Conservation (phyloP, 2,329 filamentous ascomycete genomes). For the Drechslerella dactyloides region DNA sequence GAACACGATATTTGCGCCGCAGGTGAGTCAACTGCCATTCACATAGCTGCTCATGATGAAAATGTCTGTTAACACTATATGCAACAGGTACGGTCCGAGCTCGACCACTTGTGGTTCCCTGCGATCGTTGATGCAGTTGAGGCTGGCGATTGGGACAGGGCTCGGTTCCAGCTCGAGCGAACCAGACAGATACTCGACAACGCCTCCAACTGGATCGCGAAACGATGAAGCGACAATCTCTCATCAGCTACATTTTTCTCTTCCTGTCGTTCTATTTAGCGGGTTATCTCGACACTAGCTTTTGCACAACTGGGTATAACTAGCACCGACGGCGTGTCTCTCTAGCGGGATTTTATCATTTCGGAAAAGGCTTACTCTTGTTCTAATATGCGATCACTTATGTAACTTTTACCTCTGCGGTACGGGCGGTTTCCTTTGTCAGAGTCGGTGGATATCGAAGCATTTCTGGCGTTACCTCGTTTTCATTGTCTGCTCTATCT, state of each 20-base stretch:
- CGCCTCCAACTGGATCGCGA: slow-evolving; percentile 45
- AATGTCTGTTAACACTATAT: slow-evolving; percentile 23
- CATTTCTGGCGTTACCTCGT: slow-evolving; percentile 38
- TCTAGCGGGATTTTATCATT: slow-evolving; percentile 14
- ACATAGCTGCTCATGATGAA: neutral
- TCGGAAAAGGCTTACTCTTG: slow-evolving; percentile 2
- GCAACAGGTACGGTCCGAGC: slow-evolving; percentile 35
- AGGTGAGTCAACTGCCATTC: slow-evolving; percentile 57
- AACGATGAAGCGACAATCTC: slow-evolving; percentile 7
- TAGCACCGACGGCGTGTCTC: slow-evolving; percentile 13
- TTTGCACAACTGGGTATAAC: slow-evolving; percentile 17
- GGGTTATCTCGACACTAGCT: slow-evolving; percentile 27
- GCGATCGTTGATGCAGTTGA: slow-evolving; percentile 80
- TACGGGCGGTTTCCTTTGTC: slow-evolving; percentile 23
- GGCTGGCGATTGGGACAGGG: slow-evolving; percentile 71
- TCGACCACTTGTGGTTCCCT: slow-evolving; percentile 66
- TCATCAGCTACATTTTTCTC: slow-evolving; percentile 17
- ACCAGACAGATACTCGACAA: slow-evolving; percentile 38
- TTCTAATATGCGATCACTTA: slow-evolving; percentile 27
- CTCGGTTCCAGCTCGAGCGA: slow-evolving; percentile 56
- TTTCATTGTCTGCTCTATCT: slow-evolving; percentile 4
- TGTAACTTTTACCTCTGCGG: slow-evolving; percentile 9
- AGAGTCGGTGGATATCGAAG: slow-evolving; percentile 35
- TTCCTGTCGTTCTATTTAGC: slow-evolving; percentile 33
- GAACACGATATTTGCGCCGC: slow-evolving; percentile 86